Percentiles rank a stretch among this genome's conserved stretches.
Conservation (phyloP, 768 basidiomycete species). For the Mycena rebaudengoi region DNA sequence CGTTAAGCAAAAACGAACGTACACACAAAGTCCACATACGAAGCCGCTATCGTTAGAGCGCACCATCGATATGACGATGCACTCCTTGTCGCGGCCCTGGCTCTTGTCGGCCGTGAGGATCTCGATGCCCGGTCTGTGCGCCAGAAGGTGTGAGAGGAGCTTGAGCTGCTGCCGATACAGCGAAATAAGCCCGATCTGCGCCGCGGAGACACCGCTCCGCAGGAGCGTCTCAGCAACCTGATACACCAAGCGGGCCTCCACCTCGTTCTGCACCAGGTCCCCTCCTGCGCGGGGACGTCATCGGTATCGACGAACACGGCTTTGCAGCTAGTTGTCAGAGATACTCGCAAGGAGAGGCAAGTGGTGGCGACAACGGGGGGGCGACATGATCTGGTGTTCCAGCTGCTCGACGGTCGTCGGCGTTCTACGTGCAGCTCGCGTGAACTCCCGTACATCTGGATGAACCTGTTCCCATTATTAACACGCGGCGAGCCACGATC, state of each 20-base stretch:
- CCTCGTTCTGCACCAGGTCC: slow-evolving; percentile 88
- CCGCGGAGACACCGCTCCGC: slow-evolving; percentile 66
- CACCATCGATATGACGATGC: slow-evolving; percentile 92
- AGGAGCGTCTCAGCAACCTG: slow-evolving; percentile 77
- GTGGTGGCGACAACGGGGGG: slow-evolving; percentile 97
- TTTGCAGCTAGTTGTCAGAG: slow-evolving; percentile 66
- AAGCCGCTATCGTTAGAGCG: slow-evolving; percentile 81
- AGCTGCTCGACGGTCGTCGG: slow-evolving; percentile 82
- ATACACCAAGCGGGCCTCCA: slow-evolving; percentile 74
- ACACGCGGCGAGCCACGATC: too few species aligned
- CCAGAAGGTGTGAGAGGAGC: slow-evolving; percentile 74
- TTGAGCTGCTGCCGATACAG: slow-evolving; percentile 97
- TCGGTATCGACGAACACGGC: slow-evolving; percentile 97
- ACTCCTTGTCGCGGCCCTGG: slow-evolving; percentile 96
- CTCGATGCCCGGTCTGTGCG: slow-evolving; percentile 68
- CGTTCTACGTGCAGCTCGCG: slow-evolving; percentile 62
- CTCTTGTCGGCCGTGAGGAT: slow-evolving; percentile 92
- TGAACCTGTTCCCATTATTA: slow-evolving; percentile 66
- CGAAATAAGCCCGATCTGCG: slow-evolving; percentile 88
- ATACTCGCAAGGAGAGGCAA: slow-evolving; percentile 82
- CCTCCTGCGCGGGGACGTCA: slow-evolving; percentile 82
- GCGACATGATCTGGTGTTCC: slow-evolving; percentile 83
- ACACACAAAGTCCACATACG: too few species aligned
- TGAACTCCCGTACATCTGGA: slow-evolving; percentile 78
- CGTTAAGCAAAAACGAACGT: background rate